Evolutionary conservation across 2,329 filamentous ascomycete genomes (phyloP).

Genomic region (Aspergillus amoenus): DNA sequence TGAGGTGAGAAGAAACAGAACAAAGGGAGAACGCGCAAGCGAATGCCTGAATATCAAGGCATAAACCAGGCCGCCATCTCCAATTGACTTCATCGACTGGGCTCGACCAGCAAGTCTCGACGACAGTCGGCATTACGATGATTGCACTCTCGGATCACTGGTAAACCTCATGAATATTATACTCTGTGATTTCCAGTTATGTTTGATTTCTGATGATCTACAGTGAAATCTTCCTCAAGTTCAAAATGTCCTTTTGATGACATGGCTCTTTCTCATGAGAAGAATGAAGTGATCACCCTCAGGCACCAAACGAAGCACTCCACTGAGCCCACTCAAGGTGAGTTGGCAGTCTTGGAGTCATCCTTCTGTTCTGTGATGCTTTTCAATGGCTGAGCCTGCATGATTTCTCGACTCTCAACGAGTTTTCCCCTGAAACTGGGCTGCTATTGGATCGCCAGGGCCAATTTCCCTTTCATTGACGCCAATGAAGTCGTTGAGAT

Average conservation of each 20-base stretch:
- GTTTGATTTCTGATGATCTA: not conserved
- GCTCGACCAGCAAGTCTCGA: not conserved
- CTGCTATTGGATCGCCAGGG: conserved; percentile 18
- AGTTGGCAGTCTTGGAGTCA: conserved; percentile 19
- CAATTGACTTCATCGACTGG: not conserved
- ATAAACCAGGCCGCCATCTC: not conserved
- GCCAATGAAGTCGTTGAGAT: conserved; percentile 18
- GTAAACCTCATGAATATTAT: not conserved
- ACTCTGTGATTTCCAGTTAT: not conserved
- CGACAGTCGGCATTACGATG: too few relatives aligned
- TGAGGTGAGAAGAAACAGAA: conserved; percentile 6
- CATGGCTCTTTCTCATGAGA: not conserved
- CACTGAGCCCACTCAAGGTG: conserved; percentile 19
- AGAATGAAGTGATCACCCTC: not conserved
- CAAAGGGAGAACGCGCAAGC: not conserved
- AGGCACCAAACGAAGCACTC: conserved; percentile 2
- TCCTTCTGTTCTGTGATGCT: conserved; percentile 8
- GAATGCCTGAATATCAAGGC: conserved; percentile 14
- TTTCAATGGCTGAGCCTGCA: not conserved
- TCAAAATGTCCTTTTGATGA: not conserved
- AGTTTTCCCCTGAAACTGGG: conserved; percentile 4
- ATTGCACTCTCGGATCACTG: not conserved
- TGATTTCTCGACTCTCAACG: conserved; percentile 3
- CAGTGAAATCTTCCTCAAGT: not conserved
- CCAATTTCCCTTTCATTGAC: conserved; percentile 9